Conservation (phyloP, 495 filamentous ascomycete genomes). For the Polyplosphaeria fusca region DNA sequence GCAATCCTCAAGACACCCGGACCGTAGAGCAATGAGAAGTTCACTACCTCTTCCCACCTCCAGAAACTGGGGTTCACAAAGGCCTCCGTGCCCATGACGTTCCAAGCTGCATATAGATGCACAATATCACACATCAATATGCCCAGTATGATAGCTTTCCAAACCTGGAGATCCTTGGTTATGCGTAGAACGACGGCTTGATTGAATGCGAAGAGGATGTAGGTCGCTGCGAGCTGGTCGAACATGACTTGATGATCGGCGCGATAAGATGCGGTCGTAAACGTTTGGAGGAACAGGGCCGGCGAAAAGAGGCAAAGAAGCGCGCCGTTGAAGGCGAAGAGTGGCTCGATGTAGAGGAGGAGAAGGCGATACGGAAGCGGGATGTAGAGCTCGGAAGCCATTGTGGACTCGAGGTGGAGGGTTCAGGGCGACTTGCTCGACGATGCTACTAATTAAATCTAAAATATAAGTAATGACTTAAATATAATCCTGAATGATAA, state of each 20-base stretch:
- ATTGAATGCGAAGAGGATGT: constrained; percentile 36
- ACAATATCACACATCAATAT: constrained; percentile 37
- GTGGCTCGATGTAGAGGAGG: constrained; percentile 39
- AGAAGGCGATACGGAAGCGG: constrained; percentile 37
- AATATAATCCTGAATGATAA: no score
- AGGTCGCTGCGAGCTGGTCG: constrained; percentile 36
- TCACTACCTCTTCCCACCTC: constrained; percentile 37
- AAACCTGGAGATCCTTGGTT: constrained; percentile 30
- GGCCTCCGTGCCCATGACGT: constrained; percentile 22
- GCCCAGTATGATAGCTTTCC: constrained; percentile 37
- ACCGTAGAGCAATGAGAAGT: constrained; percentile 31
- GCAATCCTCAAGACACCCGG: constrained; percentile 32
- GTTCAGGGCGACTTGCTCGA: no score
- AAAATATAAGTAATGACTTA: no score
- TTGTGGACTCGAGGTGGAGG: no score
- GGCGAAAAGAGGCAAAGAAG: constrained; percentile 32
- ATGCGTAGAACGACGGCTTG: constrained; percentile 37
- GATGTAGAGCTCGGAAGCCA: no score
- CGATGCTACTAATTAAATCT: no score
- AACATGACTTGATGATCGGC: constrained; percentile 32
- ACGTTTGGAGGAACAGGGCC: constrained; percentile 28
- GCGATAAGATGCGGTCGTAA: constrained; percentile 29
- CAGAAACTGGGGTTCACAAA: constrained; percentile 31
- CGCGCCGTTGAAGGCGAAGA: constrained; percentile 35
- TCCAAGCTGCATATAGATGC: constrained; percentile 34